A percentile compares a stretch with the other conserved stretches of the same genome.
Conservation (phyloP, 352 stramenopile genomes). For the Phytophthora melonis region DNA sequence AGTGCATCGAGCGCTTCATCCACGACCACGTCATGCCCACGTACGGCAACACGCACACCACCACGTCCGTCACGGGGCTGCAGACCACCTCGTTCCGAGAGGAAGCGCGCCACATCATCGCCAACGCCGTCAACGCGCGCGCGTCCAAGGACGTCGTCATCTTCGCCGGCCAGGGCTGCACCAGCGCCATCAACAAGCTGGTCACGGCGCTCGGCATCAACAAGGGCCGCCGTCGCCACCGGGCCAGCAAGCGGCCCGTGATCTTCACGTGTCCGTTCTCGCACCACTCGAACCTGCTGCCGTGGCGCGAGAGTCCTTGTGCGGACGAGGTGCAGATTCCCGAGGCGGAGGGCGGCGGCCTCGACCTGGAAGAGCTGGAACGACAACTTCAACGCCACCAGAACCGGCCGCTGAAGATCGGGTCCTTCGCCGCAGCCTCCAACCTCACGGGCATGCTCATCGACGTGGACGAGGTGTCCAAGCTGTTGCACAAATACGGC, state of each 20-base stretch:
- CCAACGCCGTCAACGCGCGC: constrained; percentile 86
- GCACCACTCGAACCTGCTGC: constrained; percentile 98
- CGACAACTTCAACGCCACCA: constrained; percentile 59
- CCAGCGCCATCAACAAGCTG: constrained; percentile 89
- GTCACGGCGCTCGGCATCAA: constrained; percentile 73
- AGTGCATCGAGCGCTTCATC: constrained; percentile 93
- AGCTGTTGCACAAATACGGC: constrained; percentile 91
- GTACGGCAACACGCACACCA: constrained; percentile 98
- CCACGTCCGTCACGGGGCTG: constrained; percentile 70
- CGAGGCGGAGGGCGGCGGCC: constrained; percentile 50
- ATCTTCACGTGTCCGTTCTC: constrained; percentile 96
- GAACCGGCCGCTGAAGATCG: constrained; percentile 78
- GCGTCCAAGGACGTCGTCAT: constrained; percentile 94
- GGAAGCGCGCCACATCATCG: constrained; percentile 94
- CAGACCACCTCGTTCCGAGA: constrained; percentile 94
- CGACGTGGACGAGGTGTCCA: constrained; percentile 91
- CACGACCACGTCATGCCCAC: constrained; percentile 89
- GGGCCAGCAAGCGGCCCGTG: constrained; percentile 60
- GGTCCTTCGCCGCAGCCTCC: constrained; percentile 92
- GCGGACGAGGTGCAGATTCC: constrained; percentile 86
- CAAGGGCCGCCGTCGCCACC: constrained; percentile 33
- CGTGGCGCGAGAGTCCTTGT: constrained; percentile 93
- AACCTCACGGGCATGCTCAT: constrained; percentile 96
- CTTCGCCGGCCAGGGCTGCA: constrained; percentile 92
- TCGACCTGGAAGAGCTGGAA: constrained; percentile 73